phyloP scores from a whole-genome alignment of 768 basidiomycete species.

The Neoboletus brunneissimus region DNA sequence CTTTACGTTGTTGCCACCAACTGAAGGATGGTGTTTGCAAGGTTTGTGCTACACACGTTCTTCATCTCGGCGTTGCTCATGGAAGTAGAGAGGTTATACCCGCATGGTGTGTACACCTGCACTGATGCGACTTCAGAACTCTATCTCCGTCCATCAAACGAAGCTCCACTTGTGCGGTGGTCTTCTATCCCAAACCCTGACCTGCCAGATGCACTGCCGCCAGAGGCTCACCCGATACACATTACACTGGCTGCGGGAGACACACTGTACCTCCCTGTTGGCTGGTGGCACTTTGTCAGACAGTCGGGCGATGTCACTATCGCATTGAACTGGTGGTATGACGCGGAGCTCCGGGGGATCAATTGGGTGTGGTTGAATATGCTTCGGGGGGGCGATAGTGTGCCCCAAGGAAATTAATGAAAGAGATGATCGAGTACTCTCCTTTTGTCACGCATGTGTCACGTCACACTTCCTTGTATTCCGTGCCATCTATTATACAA shows the following conservation, averaged over 20 bases:
- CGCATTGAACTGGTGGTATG: constrained; percentile 90
- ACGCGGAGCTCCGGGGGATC: constrained; percentile 70
- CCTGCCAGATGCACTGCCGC: constrained; percentile 42
- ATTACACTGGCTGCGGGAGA: constrained; percentile 71
- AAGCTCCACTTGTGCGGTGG: constrained; percentile 66
- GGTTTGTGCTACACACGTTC: constrained; percentile 45
- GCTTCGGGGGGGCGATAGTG: constrained; percentile 40
- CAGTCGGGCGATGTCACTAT: constrained; percentile 64
- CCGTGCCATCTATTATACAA: not conserved
- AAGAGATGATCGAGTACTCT: not conserved
- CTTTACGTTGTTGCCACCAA: constrained; percentile 84
- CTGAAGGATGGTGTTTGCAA: constrained; percentile 80
- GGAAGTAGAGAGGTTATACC: constrained; percentile 53
- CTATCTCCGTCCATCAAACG: constrained; percentile 30
- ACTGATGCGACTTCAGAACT: constrained; percentile 21
- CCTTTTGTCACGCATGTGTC: constrained; percentile 15
- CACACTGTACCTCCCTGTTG: constrained; percentile 83
- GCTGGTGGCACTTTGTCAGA: constrained; percentile 92
- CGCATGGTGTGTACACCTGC: constrained; percentile 64
- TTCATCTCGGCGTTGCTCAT: constrained; percentile 9
- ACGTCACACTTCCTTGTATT: constrained; percentile 16
- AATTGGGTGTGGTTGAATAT: constrained; percentile 68
- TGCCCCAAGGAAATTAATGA: constrained; percentile 36
- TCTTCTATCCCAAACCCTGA: constrained; percentile 68
- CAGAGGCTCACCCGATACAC: constrained; percentile 59